These are phyloP conservation scores for Pneumocystis murina DNA, from an alignment of 1,139 yeast genomes.

Conservation along the genomic window DNA sequence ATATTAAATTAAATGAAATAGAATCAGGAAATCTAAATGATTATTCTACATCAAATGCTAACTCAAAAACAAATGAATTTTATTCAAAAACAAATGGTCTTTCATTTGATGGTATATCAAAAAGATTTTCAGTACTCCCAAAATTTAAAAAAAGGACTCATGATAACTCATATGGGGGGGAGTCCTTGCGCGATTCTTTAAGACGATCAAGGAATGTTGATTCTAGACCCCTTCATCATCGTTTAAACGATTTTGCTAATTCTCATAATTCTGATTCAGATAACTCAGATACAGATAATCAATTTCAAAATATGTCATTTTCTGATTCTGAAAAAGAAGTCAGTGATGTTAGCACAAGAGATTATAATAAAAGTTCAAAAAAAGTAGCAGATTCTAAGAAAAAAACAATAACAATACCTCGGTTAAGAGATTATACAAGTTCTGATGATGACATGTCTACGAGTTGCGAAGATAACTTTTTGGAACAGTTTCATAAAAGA, in stretches of 20 bases:
- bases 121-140: constrained; percentile 28
- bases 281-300: constrained; percentile 12
- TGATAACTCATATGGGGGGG: background rate
- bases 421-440: background rate
- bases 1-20: background rate
- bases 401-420: background rate
- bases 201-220: background rate
- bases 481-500: background rate
- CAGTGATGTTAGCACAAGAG: background rate
- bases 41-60: background rate
- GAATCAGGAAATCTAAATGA: background rate
- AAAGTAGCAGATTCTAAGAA: background rate
- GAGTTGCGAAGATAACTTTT: background rate
- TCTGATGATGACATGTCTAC: background rate
- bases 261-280: constrained; percentile 10
- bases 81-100: constrained; percentile 1
- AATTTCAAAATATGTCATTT: background rate
- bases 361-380: background rate
- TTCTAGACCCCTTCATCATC: constrained; percentile 53
- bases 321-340: constrained; percentile 1
- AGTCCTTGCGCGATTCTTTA: background rate
- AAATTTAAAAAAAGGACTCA: constrained; percentile 34
- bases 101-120: background rate
- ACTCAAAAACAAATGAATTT: background rate
- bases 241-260: constrained; percentile 39